Evolutionary conservation across 176 grass and related monocot species (phyloP).

Genomic region (Triticum turgidum): DNA sequence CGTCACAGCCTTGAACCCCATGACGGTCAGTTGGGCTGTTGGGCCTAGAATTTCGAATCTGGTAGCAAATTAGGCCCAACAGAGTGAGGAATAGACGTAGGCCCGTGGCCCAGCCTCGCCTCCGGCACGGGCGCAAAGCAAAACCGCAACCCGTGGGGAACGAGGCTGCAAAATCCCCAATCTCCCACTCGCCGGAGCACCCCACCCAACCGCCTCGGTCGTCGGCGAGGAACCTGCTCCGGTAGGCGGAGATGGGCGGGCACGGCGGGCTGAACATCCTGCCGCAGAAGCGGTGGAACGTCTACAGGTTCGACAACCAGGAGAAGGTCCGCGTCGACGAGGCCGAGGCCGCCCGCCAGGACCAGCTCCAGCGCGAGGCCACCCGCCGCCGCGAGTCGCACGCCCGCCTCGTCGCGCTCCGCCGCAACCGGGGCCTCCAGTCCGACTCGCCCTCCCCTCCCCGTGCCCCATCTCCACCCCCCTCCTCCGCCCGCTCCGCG

Average conservation of each 20-base stretch:
- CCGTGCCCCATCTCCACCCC: background rate
- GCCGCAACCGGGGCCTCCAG: conserved; percentile 53
- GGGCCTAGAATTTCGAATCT: background rate
- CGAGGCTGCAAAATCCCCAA: background rate
- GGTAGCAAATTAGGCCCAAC: background rate
- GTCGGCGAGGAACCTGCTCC: background rate
- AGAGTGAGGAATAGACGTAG: background rate
- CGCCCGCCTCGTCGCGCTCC: conserved; percentile 64
- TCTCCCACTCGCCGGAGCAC: background rate
- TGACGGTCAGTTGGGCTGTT: background rate
- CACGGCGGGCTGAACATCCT: conserved; percentile 91
- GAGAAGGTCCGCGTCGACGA: conserved; percentile 90
- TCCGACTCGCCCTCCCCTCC: background rate
- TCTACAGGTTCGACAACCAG: conserved; percentile 93
- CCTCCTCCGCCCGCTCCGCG: background rate
- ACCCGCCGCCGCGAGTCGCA: conserved; percentile 72
- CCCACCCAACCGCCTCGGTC: background rate
- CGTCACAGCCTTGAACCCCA: conserved; percentile 29
- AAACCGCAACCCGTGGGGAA: background rate
- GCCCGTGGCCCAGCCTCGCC: background rate
- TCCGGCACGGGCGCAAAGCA: background rate
- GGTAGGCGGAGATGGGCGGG: conserved; percentile 63
- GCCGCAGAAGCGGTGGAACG: conserved; percentile 99
- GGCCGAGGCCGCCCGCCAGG: conserved; percentile 82
- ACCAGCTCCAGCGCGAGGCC: conserved; percentile 81